Evolutionary conservation across 768 basidiomycete genomes (phyloP).

Genomic region (Suillus hirtellus): DNA sequence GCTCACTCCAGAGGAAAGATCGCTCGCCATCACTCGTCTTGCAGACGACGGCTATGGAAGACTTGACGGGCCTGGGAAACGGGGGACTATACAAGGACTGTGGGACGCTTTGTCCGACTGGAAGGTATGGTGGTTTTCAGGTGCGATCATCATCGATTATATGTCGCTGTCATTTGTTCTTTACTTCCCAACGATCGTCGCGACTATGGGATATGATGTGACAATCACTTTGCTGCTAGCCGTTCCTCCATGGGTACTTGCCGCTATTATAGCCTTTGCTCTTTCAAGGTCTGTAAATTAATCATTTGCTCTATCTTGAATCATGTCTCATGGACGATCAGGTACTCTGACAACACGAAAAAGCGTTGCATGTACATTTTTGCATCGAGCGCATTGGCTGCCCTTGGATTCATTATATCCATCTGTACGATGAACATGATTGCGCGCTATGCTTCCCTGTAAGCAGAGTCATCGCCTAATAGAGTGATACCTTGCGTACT

Average conservation of each 20-base stretch:
- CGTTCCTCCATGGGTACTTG: conserved; percentile 39
- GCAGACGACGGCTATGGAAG: conserved; percentile 64
- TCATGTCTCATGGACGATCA: conserved; percentile 18
- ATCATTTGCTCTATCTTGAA: background rate
- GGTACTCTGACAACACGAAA: conserved; percentile 65
- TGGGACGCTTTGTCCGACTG: conserved; percentile 61
- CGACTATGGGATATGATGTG: conserved; percentile 36
- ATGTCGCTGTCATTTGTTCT: conserved; percentile 69
- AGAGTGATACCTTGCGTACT: background rate
- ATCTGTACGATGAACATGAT: conserved; percentile 59
- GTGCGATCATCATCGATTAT: conserved; percentile 35
- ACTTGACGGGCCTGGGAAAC: conserved; percentile 42
- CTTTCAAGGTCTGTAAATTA: conserved; percentile 2
- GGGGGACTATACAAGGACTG: conserved; percentile 41
- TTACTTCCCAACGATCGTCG: conserved; percentile 12
- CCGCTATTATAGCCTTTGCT: conserved; percentile 33
- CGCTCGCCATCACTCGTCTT: conserved; percentile 56
- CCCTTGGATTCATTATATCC: conserved; percentile 64
- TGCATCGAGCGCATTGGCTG: conserved; percentile 49
- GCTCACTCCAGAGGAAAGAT: conserved; percentile 53
- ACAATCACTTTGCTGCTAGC: conserved; percentile 42
- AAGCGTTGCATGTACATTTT: conserved; percentile 72
- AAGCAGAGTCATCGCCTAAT: conserved; percentile 17
- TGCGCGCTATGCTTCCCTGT: conserved; percentile 64
- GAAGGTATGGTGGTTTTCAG: conserved; percentile 53